phyloP scores from a whole-genome alignment of 371 early-diverging fungal species.

The Rhizopus microsporus region DNA sequence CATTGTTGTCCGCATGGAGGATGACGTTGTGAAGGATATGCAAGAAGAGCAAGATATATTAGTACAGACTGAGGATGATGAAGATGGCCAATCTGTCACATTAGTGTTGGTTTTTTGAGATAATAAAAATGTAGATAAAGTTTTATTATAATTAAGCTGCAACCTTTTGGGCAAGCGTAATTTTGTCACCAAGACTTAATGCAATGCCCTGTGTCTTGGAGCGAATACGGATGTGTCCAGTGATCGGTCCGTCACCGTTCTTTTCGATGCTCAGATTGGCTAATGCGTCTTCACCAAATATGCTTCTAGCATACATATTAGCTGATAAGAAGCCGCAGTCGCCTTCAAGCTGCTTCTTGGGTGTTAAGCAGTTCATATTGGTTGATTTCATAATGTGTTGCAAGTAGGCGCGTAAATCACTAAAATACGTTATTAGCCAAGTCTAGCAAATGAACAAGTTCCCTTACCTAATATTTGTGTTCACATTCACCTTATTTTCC shows the following conservation, averaged over 20 bases:
- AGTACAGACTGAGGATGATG: conserved; percentile 49
- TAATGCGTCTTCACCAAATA: conserved; percentile 97
- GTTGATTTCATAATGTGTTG: conserved; percentile 92
- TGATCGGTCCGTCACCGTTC: conserved; percentile 73
- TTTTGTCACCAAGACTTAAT: conserved; percentile 83
- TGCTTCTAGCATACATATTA: conserved; percentile 92
- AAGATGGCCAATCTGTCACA: conserved; percentile 16
- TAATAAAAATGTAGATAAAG: neutral
- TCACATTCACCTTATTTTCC: conserved; percentile 98
- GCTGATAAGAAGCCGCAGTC: conserved; percentile 96
- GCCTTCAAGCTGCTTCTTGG: conserved; percentile 87
- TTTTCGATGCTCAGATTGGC: conserved; percentile 95
- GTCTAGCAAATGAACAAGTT: neutral
- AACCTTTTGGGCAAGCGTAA: conserved; percentile 60
- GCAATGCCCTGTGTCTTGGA: conserved; percentile 98
- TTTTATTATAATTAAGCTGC: conserved; percentile 29
- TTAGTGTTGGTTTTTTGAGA: conserved; percentile 14
- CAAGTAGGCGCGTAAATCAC: conserved; percentile 82
- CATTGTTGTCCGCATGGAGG: conserved; percentile 47
- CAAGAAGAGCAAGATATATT: conserved; percentile 54
- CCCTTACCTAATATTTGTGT: conserved; percentile 82
- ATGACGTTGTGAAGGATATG: conserved; percentile 57
- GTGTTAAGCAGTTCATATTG: conserved; percentile 95
- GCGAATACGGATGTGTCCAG: conserved; percentile 95
- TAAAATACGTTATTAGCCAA: conserved; percentile 25